phyloP scores from a whole-genome alignment of 768 basidiomycete species.

The Dictyophora rubrovolvata region DNA sequence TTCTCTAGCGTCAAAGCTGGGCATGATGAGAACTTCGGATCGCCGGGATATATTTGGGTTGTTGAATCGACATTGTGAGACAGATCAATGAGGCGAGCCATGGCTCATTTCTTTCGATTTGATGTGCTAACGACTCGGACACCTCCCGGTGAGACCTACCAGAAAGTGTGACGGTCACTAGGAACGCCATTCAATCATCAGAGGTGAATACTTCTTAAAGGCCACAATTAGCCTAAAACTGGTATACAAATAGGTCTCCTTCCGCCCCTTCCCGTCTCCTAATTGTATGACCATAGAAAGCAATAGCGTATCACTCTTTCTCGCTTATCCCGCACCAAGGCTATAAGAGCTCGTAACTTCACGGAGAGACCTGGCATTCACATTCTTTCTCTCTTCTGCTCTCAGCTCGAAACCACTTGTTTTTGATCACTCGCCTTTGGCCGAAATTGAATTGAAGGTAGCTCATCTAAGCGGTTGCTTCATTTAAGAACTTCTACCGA shows the following conservation, averaged over 20 bases:
- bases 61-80: slow-evolving; percentile 3
- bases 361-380: neutral
- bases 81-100: slow-evolving; percentile 1
- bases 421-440: neutral
- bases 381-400: neutral
- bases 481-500: neutral
- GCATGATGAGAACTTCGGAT: slow-evolving; percentile 35
- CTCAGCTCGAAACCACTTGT: too few species aligned
- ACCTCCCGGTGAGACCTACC: neutral
- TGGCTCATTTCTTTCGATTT: neutral
- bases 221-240: neutral
- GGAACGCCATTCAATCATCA: neutral
- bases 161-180: neutral
- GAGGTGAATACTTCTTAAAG: neutral
- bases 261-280: too few species aligned
- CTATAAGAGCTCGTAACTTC: neutral
- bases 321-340: neutral
- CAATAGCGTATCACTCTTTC: neutral
- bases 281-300: neutral
- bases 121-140: neutral
- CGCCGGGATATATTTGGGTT: slow-evolving; percentile 38
- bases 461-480: neutral
- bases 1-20: slow-evolving; percentile 30
- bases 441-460: neutral
- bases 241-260: neutral